phyloP scores from a whole-genome alignment of 2,329 filamentous ascomycete species.

The Myriosclerotinia curreyana region DNA sequence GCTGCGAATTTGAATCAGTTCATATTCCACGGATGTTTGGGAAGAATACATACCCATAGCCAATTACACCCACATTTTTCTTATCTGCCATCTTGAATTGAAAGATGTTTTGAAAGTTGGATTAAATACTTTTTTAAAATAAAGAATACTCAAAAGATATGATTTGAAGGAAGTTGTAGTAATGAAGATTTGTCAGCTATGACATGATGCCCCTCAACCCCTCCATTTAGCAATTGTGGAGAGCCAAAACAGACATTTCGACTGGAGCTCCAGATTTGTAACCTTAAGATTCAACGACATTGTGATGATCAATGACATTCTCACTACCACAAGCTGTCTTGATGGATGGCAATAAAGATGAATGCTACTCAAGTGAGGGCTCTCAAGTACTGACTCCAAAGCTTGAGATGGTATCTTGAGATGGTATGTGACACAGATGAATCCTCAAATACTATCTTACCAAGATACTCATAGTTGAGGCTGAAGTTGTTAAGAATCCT shows the following conservation, averaged over 20 bases:
- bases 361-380: no score
- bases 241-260: neutral
- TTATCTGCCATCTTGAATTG: slow-evolving; percentile 10
- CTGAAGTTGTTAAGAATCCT: no score
- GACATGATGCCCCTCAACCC: slow-evolving; percentile 1
- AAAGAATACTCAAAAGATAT: neutral
- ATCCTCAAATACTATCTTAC: no score
- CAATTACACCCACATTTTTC: slow-evolving; percentile 54
- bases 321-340: no score
- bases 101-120: no score
- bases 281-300: no score
- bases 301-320: no score
- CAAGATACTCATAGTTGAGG: no score
- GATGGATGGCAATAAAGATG: no score
- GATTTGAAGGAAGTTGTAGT: neutral
- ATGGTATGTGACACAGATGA: no score
- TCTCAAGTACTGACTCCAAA: no score
- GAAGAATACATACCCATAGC: slow-evolving; percentile 46
- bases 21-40: neutral
- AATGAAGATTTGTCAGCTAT: neutral
- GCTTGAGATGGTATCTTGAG: no score
- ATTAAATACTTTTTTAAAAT: neutral
- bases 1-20: slow-evolving; percentile 36
- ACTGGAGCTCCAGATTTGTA: neutral
- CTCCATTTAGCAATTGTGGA: neutral